Evolutionary conservation across 1,284 basidiomycete genomes (phyloP), one percentile per base, ranked within the genome.

Genomic region (Phylloboletellus chloephorus): DNA sequence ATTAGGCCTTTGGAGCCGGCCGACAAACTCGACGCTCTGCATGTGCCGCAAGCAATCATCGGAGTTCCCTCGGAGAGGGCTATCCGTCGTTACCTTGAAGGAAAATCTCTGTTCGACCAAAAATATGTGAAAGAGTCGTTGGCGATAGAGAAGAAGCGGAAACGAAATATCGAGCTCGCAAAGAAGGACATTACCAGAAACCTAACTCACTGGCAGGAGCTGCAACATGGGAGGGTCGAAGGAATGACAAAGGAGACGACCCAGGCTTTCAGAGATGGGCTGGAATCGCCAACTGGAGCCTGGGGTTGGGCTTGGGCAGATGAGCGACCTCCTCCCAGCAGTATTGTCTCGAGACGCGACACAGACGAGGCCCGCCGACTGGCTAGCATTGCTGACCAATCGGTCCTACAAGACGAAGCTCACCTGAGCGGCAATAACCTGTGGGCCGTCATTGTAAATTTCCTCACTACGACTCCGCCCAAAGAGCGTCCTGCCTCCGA

Each of bases 1-100:
- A 72, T 90, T 12, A 79, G 93, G 8, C 74, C 84, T 0, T 72
- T 98, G 49, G 93, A 97, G 56, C 70, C 80, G 0, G 73, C 76
- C 45, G 61, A 70, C 1, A 75, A 85, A 33, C 69, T 98, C 0
- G 63, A 67, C 5, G 85, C 79, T 1, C 68, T 95, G 30, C 71
- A 68, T 7, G 63, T 94, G 31, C 72, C 76, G 0, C 60, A 69
- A 1, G 78, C 85, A 16, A 66, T 79, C 21, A 71, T 93, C 38
- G 89, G 91, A 3, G 72, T 71, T 22, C 67, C 93, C 11, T 77
- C 77, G 4, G 83, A 88, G 63, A 71, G 65, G 15, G 70, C 74
- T 0, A 61, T 82, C 11, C 72, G 73, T 43, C 74, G 87, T 17
- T 90, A 83, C 58, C 56, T 84, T 7, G 73, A 74, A 22, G 79